Evolutionary conservation across 2,329 filamentous ascomycete species (phyloP), one percentile per base, ranked within the genome.

Genomic region (Fusarium siculi): DNA sequence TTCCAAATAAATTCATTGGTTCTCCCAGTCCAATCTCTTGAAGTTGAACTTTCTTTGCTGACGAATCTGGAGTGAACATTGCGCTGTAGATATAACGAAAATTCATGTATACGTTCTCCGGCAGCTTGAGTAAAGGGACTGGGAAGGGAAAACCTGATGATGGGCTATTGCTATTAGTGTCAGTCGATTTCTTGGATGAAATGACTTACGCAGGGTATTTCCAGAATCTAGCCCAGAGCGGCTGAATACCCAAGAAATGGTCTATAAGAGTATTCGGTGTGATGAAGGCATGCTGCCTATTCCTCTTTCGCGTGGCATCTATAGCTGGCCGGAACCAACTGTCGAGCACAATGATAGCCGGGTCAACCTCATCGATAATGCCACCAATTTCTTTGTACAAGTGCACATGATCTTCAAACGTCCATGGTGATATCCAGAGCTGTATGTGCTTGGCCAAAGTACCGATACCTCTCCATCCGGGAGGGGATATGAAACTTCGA

Each of bases 81-180:
- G 79, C 68, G 30, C 76, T 69, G 34, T 80, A 77, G 15, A 81
- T 73, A n/a, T 79, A 78, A 42, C 76, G 79, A 11, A 79, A 34
- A 54, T 81, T 80, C 49, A 81, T 67, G 50, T 81, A 81, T 47
- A 80, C 78, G 21, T 82, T 76, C 28, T 79, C 79, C 1, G 77
- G 74, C 12, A 82, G 68, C 25, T 75, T 61, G 34, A 72, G 70
- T 78, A 76, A 81, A 2, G 86, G 85, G 1, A 88, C 77, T 1
- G 86, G 86, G 55, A 83, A 88, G 0, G 79, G 68, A 61, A 83
- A 84, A 7, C 83, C 84, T 1, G 84, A 85, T 1, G 81, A 80
- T 1, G 83, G 79, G 34, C 85, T 86, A 37, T 10, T 10, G 5
- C 36, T 16, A 19, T 67, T 10, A 59, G 50, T 5, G 9, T 34